Base-by-base conservation (phyloP, 2,329 filamentous ascomycete species). In the Didymella sp. region DNA sequence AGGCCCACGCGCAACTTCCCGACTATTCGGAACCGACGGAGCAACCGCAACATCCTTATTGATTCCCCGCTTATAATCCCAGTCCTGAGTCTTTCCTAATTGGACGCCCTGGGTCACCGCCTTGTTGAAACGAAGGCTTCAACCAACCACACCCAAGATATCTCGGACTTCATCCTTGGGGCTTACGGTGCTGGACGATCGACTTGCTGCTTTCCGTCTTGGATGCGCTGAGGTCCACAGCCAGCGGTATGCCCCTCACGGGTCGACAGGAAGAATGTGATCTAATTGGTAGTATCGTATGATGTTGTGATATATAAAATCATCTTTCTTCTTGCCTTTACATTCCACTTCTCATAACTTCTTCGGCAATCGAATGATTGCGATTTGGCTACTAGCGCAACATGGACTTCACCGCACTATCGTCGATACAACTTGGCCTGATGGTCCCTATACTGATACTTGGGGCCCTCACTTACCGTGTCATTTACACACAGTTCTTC, bases 401-500 rank as follows among this genome's bases (percentile, higher is more conserved):
- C 41, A 52, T 52, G 49, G 49, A 52, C 2, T 17, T 38, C 24
- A 9, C 17, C 8, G 13, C 15, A 8, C 6, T 25, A 11, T 28
- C 30, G 3, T 28, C 31, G 13, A n/a, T 41, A 30, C 41, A 52
- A 15, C 2, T 46, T 21, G 27, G 25, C 11, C 13, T 45, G 33
- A 8, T 30, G 5, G 21, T 53, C 3, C 15, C 42, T 2, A 13
- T 35, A 3, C 15, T 46, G 19, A 11, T 41, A 9, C 9, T 53
- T n/a, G 33, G 15, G 12, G 17, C 31, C 7, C 41, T 52, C 9
- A 7, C 31, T 27, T 38, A 45, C 33, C 49, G 49, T 24, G 45
- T 52, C 41, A 24, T 40, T 7, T 28, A 45, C 17, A 45, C 49
- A 2, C 49, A 52, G 19, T 38, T 52, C 31, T 38, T 52, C 31